Percentiles rank a stretch among this genome's conserved stretches.
Evolutionary conservation across 192 early-diverging fungal species (phyloP).

Genomic region (Chytriomyces sp.): DNA sequence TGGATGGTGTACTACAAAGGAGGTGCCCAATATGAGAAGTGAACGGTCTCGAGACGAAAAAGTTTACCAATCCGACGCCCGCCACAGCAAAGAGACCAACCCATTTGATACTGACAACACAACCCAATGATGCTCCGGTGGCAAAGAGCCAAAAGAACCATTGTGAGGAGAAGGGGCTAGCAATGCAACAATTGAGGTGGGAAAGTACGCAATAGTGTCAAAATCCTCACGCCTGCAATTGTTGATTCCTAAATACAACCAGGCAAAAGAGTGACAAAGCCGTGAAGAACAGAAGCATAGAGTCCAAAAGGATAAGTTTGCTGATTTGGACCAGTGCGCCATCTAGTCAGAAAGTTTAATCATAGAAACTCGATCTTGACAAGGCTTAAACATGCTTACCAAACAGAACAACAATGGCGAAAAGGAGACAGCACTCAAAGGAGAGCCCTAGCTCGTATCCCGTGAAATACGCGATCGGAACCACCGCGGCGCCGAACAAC

Average conservation of each 20-base stretch:
- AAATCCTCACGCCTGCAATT: no score
- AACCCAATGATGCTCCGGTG: slow-evolving; percentile 84
- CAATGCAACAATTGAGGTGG: no score
- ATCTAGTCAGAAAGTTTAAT: slow-evolving; percentile 54
- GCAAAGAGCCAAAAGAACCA: slow-evolving; percentile 89
- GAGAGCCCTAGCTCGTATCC: slow-evolving; percentile 72
- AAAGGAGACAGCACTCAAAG: slow-evolving; percentile 62
- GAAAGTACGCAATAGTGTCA: no score
- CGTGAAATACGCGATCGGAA: slow-evolving; percentile 88
- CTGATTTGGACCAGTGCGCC: slow-evolving; percentile 73
- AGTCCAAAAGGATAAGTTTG: slow-evolving; percentile 90
- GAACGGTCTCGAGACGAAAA: no score
- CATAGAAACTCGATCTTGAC: no score
- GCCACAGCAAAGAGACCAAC: no score
- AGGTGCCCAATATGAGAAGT: no score
- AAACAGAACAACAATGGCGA: slow-evolving; percentile 74
- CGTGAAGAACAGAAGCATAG: slow-evolving; percentile 91
- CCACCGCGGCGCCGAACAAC: slow-evolving; percentile 81
- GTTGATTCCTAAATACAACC: slow-evolving; percentile 72
- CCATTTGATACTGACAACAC: slow-evolving; percentile 75
- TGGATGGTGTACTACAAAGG: no score
- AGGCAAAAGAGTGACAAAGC: slow-evolving; percentile 65
- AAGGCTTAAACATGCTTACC: slow-evolving; percentile 51
- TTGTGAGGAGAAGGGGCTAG: slow-evolving; percentile 78
- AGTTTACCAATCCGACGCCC: no score